These are phyloP conservation scores for Lactarius akahatsu DNA, from an alignment of 768 basidiomycete genomes.

Conservation along the genomic window DNA sequence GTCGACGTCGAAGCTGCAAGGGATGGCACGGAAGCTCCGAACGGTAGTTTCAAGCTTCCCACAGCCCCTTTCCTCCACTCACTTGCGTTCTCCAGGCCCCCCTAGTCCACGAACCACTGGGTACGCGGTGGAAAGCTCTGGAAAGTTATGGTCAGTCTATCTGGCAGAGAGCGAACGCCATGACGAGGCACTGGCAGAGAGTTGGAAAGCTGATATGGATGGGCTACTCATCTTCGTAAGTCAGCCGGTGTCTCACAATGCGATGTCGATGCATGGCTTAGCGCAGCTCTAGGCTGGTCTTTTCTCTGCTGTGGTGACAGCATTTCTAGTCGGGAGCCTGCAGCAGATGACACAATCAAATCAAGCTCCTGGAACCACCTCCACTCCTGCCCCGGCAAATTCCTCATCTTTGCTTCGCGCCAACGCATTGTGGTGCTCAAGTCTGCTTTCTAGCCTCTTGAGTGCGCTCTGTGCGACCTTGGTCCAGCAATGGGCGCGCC, in stretches of 20 bases:
- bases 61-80: neutral
- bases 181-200: slow-evolving; percentile 18
- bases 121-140: slow-evolving; percentile 7
- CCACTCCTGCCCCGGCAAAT: neutral
- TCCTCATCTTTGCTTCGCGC: slow-evolving; percentile 5
- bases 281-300: slow-evolving; percentile 25
- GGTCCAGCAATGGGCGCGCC: slow-evolving; percentile 19
- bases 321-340: slow-evolving; percentile 28
- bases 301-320: slow-evolving; percentile 30
- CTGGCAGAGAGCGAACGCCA: slow-evolving; percentile 7
- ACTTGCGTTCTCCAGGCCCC: neutral
- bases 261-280: neutral
- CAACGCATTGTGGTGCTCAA: slow-evolving; percentile 21
- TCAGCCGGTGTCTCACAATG: neutral
- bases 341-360: slow-evolving; percentile 21
- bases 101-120: neutral
- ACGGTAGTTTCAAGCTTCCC: neutral
- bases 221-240: slow-evolving; percentile 24
- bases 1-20: neutral
- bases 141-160: slow-evolving; percentile 21
- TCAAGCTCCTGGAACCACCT: neutral
- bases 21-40: neutral
- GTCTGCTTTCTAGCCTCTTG: slow-evolving; percentile 16
- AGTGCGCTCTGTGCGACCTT: slow-evolving; percentile 21
- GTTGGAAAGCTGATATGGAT: slow-evolving; percentile 25